phyloP scores from a whole-genome alignment of 1,284 basidiomycete species.

The Rhizoctonia solani region DNA sequence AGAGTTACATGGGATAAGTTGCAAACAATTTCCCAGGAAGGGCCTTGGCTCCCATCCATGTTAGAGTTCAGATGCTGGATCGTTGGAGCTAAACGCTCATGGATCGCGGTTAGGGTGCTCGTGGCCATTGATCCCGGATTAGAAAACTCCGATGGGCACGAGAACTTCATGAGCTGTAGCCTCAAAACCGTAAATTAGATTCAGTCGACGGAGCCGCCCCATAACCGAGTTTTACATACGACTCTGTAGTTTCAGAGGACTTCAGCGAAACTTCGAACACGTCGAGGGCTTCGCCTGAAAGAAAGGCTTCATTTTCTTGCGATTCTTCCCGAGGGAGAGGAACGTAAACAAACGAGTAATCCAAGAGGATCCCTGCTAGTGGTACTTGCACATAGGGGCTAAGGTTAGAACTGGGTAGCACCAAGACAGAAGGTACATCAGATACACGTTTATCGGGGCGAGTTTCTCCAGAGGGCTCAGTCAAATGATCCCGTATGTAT shows the following conservation, averaged over 20 bases:
- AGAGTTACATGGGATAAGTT: background rate
- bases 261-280: slow-evolving; percentile 7
- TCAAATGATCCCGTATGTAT: background rate
- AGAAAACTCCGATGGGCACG: slow-evolving; percentile 28
- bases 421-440: background rate
- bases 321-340: background rate
- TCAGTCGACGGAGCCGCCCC: background rate
- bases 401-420: slow-evolving; percentile 4
- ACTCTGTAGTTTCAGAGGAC: slow-evolving; percentile 10
- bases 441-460: background rate
- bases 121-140: slow-evolving; percentile 3
- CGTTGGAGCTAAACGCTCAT: background rate
- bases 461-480: background rate
- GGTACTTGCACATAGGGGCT: slow-evolving; percentile 14
- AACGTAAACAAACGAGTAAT: slow-evolving; percentile 23
- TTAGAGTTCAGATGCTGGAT: slow-evolving; percentile 21
- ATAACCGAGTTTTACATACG: slow-evolving; percentile 14
- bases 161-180: slow-evolving; percentile 30
- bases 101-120: slow-evolving; percentile 14
- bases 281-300: slow-evolving; percentile 11
- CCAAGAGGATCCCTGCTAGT: slow-evolving; percentile 25
- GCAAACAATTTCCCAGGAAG: slow-evolving; percentile 21
- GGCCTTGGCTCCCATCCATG: slow-evolving; percentile 16
- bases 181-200: slow-evolving; percentile 14
- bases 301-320: slow-evolving; percentile 1